Percentiles rank a stretch among this genome's conserved stretches.
Evolutionary conservation across 257 asterid genomes (phyloP).

Genomic region (Primulina tabacum): DNA sequence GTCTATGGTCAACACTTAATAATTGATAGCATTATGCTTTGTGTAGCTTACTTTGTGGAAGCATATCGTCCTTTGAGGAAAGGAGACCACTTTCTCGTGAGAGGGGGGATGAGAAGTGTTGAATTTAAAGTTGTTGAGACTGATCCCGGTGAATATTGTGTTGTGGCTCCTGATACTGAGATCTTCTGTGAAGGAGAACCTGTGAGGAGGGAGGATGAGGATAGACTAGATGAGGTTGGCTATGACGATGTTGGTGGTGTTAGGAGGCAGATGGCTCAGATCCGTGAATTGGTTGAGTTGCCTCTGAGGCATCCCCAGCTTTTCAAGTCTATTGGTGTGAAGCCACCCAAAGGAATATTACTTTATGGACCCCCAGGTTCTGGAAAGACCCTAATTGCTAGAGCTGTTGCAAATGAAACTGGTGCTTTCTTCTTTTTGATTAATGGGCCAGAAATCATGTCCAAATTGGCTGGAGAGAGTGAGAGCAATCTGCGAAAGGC

Average conservation of each 20-base stretch:
- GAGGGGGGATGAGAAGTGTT: constrained; percentile 57
- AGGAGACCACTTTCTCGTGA: constrained; percentile 54
- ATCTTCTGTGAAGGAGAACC: constrained; percentile 61
- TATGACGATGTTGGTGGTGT: constrained; percentile 59
- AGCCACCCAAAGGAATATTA: constrained; percentile 55
- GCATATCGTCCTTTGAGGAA: constrained; percentile 53
- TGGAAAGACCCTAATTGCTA: constrained; percentile 51
- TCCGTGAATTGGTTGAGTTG: constrained; percentile 52
- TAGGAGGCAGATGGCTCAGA: constrained; percentile 58
- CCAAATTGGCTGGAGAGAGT: constrained; percentile 58
- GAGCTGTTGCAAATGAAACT: constrained; percentile 57
- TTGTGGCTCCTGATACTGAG: constrained; percentile 59
- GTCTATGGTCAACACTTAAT: neutral
- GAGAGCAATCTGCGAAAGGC: constrained; percentile 60
- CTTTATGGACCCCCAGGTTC: constrained; percentile 60
- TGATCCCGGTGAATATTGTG: constrained; percentile 55
- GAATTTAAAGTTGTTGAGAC: constrained; percentile 54
- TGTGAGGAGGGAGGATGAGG: constrained; percentile 54
- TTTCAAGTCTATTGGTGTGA: constrained; percentile 56
- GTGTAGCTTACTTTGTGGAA: constrained; percentile 47
- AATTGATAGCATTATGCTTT: constrained; percentile 4
- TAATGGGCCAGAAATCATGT: constrained; percentile 58
- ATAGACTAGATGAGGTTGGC: constrained; percentile 52
- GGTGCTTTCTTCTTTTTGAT: constrained; percentile 58
- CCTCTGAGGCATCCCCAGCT: constrained; percentile 59